Evolutionary conservation across 148 eudicot species (phyloP).

Genomic region (Dianthus caryophyllus): DNA sequence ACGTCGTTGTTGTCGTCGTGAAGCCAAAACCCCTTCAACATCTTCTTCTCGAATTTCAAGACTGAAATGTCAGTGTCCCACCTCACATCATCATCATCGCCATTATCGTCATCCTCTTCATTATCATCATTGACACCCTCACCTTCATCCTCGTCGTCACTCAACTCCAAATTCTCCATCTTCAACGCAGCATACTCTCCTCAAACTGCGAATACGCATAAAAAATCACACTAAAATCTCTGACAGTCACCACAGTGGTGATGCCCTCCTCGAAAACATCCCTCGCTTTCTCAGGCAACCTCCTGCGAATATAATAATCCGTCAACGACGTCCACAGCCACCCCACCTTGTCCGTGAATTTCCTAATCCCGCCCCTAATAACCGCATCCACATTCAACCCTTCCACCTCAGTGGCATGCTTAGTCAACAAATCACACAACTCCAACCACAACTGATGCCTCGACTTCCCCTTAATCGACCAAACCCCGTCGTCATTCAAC

Average conservation of each 20-base stretch:
- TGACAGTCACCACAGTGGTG: conserved; percentile 80
- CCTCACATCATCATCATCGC: conserved; percentile 52
- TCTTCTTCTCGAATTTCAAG: conserved; percentile 52
- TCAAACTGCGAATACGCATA: conserved; percentile 93
- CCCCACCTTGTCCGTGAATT: conserved; percentile 97
- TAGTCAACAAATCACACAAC: conserved; percentile 81
- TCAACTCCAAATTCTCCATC: conserved; percentile 64
- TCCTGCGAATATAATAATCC: conserved; percentile 78
- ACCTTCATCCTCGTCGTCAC: conserved; percentile 43
- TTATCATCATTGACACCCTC: conserved; percentile 1
- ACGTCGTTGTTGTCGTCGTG: conserved; percentile 72
- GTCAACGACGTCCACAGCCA: conserved; percentile 88
- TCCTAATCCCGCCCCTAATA: conserved; percentile 88
- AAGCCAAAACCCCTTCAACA: conserved; percentile 63
- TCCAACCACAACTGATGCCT: conserved; percentile 87
- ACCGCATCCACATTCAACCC: conserved; percentile 97
- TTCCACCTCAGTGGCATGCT: conserved; percentile 68
- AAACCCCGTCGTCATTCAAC: conserved; percentile 74
- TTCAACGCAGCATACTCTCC: conserved; percentile 77
- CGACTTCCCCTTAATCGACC: conserved; percentile 82
- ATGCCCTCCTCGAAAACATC: conserved; percentile 94
- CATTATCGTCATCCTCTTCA: conserved; percentile 26
- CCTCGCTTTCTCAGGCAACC: conserved; percentile 76
- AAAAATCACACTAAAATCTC: conserved; percentile 88
- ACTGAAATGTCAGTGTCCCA: conserved; percentile 38